phyloP scores from a whole-genome alignment of 1,139 yeast species.

The Taphrina flavorubra region DNA sequence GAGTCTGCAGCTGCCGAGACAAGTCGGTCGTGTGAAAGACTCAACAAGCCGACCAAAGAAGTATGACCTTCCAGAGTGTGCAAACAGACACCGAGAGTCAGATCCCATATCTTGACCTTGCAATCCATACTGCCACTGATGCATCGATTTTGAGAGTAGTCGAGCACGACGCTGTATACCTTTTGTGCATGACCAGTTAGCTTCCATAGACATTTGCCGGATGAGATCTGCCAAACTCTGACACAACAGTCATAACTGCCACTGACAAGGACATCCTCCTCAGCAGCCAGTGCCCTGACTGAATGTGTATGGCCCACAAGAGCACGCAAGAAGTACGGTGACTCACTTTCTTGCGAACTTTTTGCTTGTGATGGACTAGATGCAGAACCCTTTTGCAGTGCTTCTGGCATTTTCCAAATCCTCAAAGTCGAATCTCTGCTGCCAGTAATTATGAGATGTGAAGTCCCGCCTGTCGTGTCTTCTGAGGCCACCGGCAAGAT shows the following conservation, averaged over 20 bases:
- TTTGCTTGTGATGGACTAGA: constrained; percentile 8
- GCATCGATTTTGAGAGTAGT: constrained; percentile 74
- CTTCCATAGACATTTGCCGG: constrained; percentile 73
- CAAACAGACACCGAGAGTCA: constrained; percentile 71
- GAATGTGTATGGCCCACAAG: constrained; percentile 84
- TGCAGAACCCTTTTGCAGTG: constrained; percentile 53
- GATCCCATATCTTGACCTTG: constrained; percentile 87
- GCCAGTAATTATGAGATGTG: constrained; percentile 77
- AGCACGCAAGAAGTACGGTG: constrained; percentile 77
- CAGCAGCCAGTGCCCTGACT: constrained; percentile 86
- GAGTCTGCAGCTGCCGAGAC: constrained; percentile 98
- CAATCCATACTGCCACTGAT: constrained; percentile 93
- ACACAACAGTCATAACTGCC: constrained; percentile 92
- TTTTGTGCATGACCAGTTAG: constrained; percentile 83
- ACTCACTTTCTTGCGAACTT: constrained; percentile 50
- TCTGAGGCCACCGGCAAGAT: constrained; percentile 62
- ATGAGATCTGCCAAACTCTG: constrained; percentile 86
- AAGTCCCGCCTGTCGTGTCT: constrained; percentile 59
- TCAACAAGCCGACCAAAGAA: constrained; percentile 84
- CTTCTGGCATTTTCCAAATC: constrained; percentile 79
- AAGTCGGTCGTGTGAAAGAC: constrained; percentile 74
- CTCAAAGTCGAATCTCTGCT: constrained; percentile 88
- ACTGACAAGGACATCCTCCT: constrained; percentile 80
- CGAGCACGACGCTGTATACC: constrained; percentile 85
- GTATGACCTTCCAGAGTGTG: constrained; percentile 81